Evolutionary conservation across 2,329 filamentous ascomycete genomes (phyloP).

Genomic region (Curvularia sp.): DNA sequence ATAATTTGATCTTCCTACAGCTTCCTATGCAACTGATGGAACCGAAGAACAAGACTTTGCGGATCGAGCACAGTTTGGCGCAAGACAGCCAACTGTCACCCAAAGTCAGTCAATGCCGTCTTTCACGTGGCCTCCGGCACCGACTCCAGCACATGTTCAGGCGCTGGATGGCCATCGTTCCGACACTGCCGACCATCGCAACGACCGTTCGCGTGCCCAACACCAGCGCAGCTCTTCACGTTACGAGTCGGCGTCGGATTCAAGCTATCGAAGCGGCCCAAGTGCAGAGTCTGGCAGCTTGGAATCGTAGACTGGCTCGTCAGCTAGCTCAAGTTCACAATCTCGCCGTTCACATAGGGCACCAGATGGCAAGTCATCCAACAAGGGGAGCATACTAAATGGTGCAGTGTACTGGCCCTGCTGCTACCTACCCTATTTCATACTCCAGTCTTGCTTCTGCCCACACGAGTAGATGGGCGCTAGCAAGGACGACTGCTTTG

Average conservation of each 20-base stretch:
- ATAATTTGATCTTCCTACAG: constrained; percentile 29
- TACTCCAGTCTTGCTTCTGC: constrained; percentile 47
- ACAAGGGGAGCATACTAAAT: constrained; percentile 34
- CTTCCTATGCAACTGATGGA: constrained; percentile 34
- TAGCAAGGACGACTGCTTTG: not conserved
- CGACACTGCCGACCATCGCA: constrained; percentile 30
- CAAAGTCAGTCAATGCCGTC: constrained; percentile 14
- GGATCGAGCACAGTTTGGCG: constrained; percentile 21
- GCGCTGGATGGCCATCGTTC: constrained; percentile 42
- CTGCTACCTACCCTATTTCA: constrained; percentile 46
- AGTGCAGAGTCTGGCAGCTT: constrained; percentile 38
- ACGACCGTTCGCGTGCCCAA: constrained; percentile 33
- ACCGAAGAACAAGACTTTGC: constrained; percentile 39
- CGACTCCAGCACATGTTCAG: constrained; percentile 29
- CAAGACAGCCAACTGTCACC: constrained; percentile 3
- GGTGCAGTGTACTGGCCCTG: constrained; percentile 42
- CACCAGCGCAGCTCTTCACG: constrained; percentile 29
- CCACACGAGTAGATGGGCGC: constrained; percentile 24
- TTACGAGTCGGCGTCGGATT: constrained; percentile 29
- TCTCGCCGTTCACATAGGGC: constrained; percentile 18
- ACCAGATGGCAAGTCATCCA: constrained; percentile 39
- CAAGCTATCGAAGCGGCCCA: constrained; percentile 38
- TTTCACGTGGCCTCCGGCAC: constrained; percentile 22
- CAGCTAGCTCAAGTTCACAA: constrained; percentile 25
- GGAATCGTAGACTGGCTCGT: constrained; percentile 35